These are phyloP conservation scores for Entomophthora muscae DNA, from an alignment of 371 early-diverging fungal genomes.

Conservation along the genomic window DNA sequence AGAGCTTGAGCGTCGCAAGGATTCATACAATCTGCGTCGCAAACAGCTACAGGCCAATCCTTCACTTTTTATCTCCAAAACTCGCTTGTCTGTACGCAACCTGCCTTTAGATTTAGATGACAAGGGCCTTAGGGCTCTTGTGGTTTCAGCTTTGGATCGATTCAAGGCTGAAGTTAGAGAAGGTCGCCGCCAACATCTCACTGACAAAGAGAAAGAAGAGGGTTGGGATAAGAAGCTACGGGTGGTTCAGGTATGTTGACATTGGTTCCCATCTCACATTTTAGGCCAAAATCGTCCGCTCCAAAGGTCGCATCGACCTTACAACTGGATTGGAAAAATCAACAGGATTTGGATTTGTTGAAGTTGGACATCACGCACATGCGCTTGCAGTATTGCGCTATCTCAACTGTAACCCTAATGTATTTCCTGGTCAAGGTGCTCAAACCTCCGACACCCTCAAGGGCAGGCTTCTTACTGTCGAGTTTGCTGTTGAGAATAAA, in stretches of 20 bases:
- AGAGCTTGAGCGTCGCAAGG: constrained; percentile 59
- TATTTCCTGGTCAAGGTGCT: constrained; percentile 20
- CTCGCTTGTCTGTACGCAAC: constrained; percentile 74
- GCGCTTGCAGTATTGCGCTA: constrained; percentile 80
- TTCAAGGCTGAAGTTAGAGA: constrained; percentile 69
- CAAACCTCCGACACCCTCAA: not conserved
- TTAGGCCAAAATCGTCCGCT: constrained; percentile 67
- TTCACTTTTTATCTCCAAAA: constrained; percentile 69
- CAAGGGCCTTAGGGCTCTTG: constrained; percentile 36
- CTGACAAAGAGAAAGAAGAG: constrained; percentile 45
- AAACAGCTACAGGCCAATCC: constrained; percentile 61
- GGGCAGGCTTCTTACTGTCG: constrained; percentile 40
- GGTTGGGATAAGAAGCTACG: constrained; percentile 51
- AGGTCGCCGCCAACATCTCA: constrained; percentile 39
- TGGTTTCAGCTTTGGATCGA: constrained; percentile 36
- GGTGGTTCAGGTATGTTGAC: constrained; percentile 26
- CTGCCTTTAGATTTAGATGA: constrained; percentile 59
- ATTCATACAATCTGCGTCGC: constrained; percentile 59
- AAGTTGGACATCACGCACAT: constrained; percentile 68
- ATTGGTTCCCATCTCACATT: not conserved
- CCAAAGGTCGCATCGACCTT: constrained; percentile 56
- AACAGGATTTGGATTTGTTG: constrained; percentile 87
- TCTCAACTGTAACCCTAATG: constrained; percentile 68
- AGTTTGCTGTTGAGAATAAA: constrained; percentile 85
- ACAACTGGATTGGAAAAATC: constrained; percentile 40